Base-by-base conservation (phyloP, 257 asterid genomes). In the Petunia axillaris region DNA sequence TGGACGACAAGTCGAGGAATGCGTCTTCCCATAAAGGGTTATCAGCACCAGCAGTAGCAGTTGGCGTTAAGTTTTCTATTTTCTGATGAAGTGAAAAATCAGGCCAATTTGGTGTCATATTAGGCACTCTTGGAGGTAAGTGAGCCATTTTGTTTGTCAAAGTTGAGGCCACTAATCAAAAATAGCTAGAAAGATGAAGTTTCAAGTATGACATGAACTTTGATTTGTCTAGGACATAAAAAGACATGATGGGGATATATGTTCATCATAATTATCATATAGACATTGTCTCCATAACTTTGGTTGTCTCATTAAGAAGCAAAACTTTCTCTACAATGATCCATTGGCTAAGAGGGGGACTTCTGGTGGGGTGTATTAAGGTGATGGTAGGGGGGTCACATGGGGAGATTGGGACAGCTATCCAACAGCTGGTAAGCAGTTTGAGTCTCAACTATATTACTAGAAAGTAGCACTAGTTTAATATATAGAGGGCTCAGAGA, bases 401-500 rank as follows among this genome's bases (percentile, higher is more conserved):
- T 89, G 97, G 92, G 88, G 81, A 86, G 93, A 90, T 87, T 88
- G 86, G 88, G 88, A 92, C 97, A 93, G 94, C 98, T 90, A 88
- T 86, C 85, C 13, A 76, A 91, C 98, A 93, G 98, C 97, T 93
- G 88, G 85, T 78, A 59, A 83, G 86, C 87, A 81, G 80, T 89
- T 86, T 88, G 88, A 88, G 91, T 79, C 91, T 90, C 93, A 91
- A 93, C 95, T 89, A 91, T 90, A 87, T 90, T 77, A 89, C 89
- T 79, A 85, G 81, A 89, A 88, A 82, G 87, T 62, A 79, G 84
- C 82, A 87, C 63, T 85, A 83, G 86, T 92, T 87, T 81, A 88
- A 73, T 73, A 50, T 73, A 77, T 80, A 71, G 89, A 86, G 89
- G 91, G 86, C 87, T 93, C 93, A 83, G 91, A 92, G 82, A 91